A percentile compares a stretch with the other conserved stretches of the same genome.
Evolutionary conservation across 352 stramenopile genomes (phyloP).

Genomic region (Globisporangium spinosum): DNA sequence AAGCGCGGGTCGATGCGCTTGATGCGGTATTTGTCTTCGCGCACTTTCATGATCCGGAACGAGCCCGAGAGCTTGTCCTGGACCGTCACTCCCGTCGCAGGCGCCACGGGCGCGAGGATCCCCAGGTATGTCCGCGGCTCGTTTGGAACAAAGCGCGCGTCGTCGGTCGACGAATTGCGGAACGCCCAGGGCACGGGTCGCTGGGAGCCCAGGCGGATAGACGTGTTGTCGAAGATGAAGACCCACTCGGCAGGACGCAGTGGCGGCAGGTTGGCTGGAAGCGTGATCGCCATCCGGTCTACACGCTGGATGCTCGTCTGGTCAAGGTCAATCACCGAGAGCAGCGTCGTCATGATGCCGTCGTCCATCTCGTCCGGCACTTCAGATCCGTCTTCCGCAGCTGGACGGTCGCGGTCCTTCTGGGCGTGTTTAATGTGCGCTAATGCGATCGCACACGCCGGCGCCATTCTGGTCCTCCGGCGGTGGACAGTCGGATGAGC

Average conservation of each 20-base stretch:
- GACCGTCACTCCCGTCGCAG: conserved; percentile 39
- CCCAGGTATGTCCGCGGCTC: conserved; percentile 58
- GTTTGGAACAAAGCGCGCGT: conserved; percentile 59
- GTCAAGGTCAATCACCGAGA: conserved; percentile 81
- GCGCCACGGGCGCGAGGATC: conserved; percentile 38
- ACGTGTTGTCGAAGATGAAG: conserved; percentile 43
- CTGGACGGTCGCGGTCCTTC: conserved; percentile 38
- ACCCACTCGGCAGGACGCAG: conserved; percentile 47
- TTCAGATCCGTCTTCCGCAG: conserved; percentile 23
- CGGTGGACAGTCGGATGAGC: conserved; percentile 58
- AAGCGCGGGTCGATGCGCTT: conserved; percentile 54
- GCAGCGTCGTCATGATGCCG: conserved; percentile 59
- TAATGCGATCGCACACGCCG: conserved; percentile 61
- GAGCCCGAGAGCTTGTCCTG: conserved; percentile 72
- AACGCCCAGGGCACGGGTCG: conserved; percentile 67
- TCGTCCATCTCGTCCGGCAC: conserved; percentile 61
- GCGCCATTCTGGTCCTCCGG: conserved; percentile 53
- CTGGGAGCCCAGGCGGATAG: conserved; percentile 36
- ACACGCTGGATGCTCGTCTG: conserved; percentile 59
- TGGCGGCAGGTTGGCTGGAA: conserved; percentile 43
- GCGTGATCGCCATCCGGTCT: conserved; percentile 51
- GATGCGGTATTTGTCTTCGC: conserved; percentile 57
- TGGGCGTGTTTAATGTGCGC: conserved; percentile 76
- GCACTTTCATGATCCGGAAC: conserved; percentile 66
- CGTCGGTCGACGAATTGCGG: conserved; percentile 66